Conservation (phyloP, 306 rosid genomes). For the Corylus heterophylla region DNA sequence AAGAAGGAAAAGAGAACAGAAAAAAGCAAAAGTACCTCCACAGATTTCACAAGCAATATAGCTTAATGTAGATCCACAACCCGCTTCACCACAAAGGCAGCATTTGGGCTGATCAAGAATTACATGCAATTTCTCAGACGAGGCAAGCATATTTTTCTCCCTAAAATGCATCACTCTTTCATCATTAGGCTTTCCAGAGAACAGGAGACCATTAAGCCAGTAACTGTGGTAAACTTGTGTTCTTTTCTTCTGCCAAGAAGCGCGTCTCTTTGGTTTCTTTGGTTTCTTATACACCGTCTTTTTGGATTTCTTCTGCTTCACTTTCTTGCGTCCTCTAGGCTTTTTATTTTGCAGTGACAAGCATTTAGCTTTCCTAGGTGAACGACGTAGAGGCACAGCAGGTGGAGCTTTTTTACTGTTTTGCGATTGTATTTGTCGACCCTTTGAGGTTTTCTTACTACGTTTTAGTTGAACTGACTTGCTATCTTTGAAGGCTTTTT, state of each 20-base stretch:
- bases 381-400: constrained; percentile 80
- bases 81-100: constrained; percentile 70
- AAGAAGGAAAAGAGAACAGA: constrained; percentile 8
- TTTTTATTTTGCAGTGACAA: constrained; percentile 55
- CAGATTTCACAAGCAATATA: constrained; percentile 81
- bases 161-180: constrained; percentile 65
- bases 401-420: constrained; percentile 47
- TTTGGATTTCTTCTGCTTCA: constrained; percentile 46
- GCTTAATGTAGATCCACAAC: constrained; percentile 35
- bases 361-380: constrained; percentile 75
- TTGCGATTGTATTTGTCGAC: constrained; percentile 43
- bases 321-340: constrained; percentile 56
- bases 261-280: constrained; percentile 50
- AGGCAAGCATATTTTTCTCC: constrained; percentile 49
- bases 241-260: constrained; percentile 55
- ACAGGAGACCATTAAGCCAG: constrained; percentile 85
- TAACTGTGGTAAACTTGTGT: constrained; percentile 50
- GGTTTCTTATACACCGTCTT: constrained; percentile 36
- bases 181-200: constrained; percentile 78
- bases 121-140: constrained; percentile 39
- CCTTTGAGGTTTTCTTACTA: constrained; percentile 53
- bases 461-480: constrained; percentile 49
- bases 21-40: constrained; percentile 57
- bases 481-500: constrained; percentile 41
- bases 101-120: constrained; percentile 61